These are phyloP conservation scores for Pogostemon cablin DNA, from an alignment of 257 asterid genomes.

Conservation along the genomic window DNA sequence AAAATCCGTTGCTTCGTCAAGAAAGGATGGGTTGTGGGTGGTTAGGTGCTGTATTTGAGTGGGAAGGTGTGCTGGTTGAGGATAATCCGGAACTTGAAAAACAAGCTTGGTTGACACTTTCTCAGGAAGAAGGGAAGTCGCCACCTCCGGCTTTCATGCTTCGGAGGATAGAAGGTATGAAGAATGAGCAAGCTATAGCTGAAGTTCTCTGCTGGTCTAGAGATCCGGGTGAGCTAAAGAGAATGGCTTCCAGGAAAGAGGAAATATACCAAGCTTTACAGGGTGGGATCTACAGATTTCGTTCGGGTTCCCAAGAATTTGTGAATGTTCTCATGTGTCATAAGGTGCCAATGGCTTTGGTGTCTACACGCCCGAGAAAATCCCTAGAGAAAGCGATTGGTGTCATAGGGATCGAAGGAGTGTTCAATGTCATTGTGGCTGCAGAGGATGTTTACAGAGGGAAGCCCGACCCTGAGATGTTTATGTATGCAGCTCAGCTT, in stretches of 20 bases:
- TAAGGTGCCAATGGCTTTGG: constrained; percentile 95
- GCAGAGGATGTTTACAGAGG: constrained; percentile 93
- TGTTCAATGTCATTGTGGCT: constrained; percentile 69
- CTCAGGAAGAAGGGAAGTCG: constrained; percentile 80
- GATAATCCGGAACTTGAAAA: constrained; percentile 86
- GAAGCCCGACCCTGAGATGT: constrained; percentile 98
- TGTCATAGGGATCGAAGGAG: constrained; percentile 69
- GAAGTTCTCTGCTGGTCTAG: constrained; percentile 99
- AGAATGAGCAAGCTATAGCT: constrained; percentile 90
- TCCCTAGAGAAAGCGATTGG: constrained; percentile 65
- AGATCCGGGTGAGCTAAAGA: constrained; percentile 62
- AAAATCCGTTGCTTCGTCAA: constrained; percentile 86
- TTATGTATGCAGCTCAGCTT: constrained; percentile 80
- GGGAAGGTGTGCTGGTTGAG: constrained; percentile 92
- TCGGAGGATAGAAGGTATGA: constrained; percentile 87
- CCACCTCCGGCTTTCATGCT: constrained; percentile 83
- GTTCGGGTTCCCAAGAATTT: constrained; percentile 82
- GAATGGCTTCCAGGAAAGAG: constrained; percentile 78
- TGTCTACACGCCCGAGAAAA: constrained; percentile 83
- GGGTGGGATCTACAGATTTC: constrained; percentile 75
- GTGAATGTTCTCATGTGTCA: constrained; percentile 63
- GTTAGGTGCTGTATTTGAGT: constrained; percentile 92
- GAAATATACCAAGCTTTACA: constrained; percentile 80
- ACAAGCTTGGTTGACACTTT: constrained; percentile 85
- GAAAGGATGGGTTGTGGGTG: constrained; percentile 97